Conservation (phyloP, 2,329 filamentous ascomycete genomes). For the Coniosporium tulheliwenetii region DNA sequence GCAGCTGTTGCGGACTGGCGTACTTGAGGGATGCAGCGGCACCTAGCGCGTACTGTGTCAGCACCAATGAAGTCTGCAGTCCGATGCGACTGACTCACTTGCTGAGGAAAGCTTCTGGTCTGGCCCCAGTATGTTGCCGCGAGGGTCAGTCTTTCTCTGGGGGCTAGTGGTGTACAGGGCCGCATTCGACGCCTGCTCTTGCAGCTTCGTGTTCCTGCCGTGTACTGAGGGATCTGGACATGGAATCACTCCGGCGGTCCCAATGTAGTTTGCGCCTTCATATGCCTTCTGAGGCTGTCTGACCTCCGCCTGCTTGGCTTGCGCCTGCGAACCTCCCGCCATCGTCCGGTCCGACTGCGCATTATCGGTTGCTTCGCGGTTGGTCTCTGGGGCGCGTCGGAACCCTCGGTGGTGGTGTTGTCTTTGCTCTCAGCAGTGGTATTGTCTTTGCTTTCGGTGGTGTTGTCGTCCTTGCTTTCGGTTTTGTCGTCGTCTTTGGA, state of each 20-base stretch:
- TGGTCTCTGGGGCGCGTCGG: no score
- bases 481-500: no score
- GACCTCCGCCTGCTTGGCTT: no score
- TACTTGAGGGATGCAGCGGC: constrained; percentile 51
- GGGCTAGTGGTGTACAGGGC: constrained; percentile 39
- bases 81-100: constrained; percentile 23
- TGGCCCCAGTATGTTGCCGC: constrained; percentile 20
- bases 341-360: no score
- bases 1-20: constrained; percentile 56
- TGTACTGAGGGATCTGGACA: constrained; percentile 30
- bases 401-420: no score
- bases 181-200: constrained; percentile 41
- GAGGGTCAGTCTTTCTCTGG: constrained; percentile 12
- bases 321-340: no score
- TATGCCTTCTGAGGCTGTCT: no score
- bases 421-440: no score
- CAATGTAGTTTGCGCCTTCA: no score
- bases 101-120: constrained; percentile 42
- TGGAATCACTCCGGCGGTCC: constrained; percentile 1
- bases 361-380: no score
- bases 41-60: constrained; percentile 24
- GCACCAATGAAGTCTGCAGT: constrained; percentile 2
- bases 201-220: constrained; percentile 21
- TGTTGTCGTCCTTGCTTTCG: no score
- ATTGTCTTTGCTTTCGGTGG: no score